phyloP scores from a whole-genome alignment of 148 eudicot genomes.

The Pharnaceum exiguum region DNA sequence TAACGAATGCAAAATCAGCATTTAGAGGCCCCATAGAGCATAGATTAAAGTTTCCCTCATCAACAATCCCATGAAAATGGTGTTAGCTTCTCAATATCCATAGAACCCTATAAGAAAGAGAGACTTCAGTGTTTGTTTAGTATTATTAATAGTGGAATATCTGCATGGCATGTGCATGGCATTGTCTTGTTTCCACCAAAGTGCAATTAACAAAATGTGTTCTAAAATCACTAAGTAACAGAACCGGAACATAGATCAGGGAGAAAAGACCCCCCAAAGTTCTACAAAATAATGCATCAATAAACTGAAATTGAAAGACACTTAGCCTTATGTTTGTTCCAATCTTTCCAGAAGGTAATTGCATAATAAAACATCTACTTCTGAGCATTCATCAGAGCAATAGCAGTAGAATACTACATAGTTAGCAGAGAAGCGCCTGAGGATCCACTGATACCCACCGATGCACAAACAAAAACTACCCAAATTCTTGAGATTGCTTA shows the following conservation, averaged over 20 bases:
- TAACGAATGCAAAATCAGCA: slow-evolving; percentile 11
- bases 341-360: slow-evolving; percentile 5
- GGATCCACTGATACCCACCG: not conserved
- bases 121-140: not conserved
- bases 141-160: slow-evolving; percentile 29
- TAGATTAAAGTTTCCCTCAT: slow-evolving; percentile 19
- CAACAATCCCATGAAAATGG: slow-evolving; percentile 43
- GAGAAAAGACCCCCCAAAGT: slow-evolving; percentile 10
- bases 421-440: not conserved
- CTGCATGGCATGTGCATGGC: slow-evolving; percentile 50
- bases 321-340: slow-evolving; percentile 12
- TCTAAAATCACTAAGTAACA: slow-evolving; percentile 6
- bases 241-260: slow-evolving; percentile 20
- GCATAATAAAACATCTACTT: slow-evolving; percentile 4
- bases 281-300: slow-evolving; percentile 18
- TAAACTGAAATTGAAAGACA: slow-evolving; percentile 8
- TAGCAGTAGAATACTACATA: not conserved
- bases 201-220: not conserved
- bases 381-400: slow-evolving; percentile 5
- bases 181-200: slow-evolving; percentile 45
- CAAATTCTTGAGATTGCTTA: too few species aligned
- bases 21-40: slow-evolving; percentile 1
- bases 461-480: too few species aligned
- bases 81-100: slow-evolving; percentile 31
- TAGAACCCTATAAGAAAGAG: slow-evolving; percentile 22